Conservation (phyloP, 257 asterid species). For the Gentiana macrophylla region DNA sequence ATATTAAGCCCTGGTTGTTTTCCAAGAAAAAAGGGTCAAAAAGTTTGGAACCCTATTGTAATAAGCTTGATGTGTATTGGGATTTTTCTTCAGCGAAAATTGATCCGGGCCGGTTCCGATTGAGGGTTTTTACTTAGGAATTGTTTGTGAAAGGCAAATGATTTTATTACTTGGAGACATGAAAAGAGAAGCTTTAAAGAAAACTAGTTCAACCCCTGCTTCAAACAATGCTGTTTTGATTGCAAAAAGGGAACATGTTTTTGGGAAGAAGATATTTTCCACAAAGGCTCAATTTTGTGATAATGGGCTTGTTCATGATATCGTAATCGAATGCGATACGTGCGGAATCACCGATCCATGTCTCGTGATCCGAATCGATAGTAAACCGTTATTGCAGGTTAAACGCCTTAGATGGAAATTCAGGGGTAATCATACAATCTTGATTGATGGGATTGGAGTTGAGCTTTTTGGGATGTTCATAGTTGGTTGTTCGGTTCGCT, state of each 20-base stretch:
- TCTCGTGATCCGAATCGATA: conserved; percentile 29
- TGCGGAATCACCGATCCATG: conserved; percentile 23
- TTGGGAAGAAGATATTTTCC: conserved; percentile 31
- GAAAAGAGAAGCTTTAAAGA: conserved; percentile 34
- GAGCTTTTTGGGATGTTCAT: conserved; percentile 42
- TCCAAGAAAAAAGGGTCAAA: conserved; percentile 42
- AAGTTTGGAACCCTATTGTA: conserved; percentile 28
- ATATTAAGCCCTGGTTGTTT: conserved; percentile 43
- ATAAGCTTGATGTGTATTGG: conserved; percentile 34
- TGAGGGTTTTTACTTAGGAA: conserved; percentile 31
- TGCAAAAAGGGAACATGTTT: conserved; percentile 31
- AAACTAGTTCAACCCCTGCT: conserved; percentile 22
- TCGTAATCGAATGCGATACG: conserved; percentile 36
- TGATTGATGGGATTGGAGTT: conserved; percentile 32
- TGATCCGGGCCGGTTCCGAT: conserved; percentile 41
- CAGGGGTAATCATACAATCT: conserved; percentile 35
- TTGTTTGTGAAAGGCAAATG: conserved; percentile 32
- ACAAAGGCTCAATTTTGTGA: conserved; percentile 27
- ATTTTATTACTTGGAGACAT: conserved; percentile 33
- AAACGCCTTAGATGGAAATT: conserved; percentile 37
- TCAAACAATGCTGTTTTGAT: conserved; percentile 24
- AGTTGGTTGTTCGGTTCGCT: conserved; percentile 33
- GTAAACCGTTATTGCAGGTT: conserved; percentile 36
- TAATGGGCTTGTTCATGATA: conserved; percentile 27
- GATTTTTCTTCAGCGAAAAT: conserved; percentile 35